A percentile compares a stretch with the other conserved stretches of the same genome.
phyloP scores from a whole-genome alignment of 2,329 filamentous ascomycete genomes.

The Diplocarpon rosae region DNA sequence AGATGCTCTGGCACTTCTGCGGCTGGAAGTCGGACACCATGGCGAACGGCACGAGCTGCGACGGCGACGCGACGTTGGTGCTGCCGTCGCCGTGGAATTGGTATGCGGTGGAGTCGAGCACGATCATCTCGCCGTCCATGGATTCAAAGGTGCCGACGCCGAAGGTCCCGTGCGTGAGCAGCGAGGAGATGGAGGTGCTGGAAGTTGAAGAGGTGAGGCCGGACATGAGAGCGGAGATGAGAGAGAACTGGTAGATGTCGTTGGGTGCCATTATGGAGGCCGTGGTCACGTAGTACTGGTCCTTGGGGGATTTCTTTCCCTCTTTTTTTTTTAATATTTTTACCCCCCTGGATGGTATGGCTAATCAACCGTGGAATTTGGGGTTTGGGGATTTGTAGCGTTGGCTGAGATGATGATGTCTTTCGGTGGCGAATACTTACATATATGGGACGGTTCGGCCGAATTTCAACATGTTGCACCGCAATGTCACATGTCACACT shows the following conservation, averaged over 20 bases:
- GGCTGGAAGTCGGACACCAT: conserved; percentile 26
- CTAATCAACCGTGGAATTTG: no score
- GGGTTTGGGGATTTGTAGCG: no score
- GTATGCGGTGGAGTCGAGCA: conserved; percentile 32
- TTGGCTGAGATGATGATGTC: no score
- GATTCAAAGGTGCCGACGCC: conserved; percentile 36
- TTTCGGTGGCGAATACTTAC: no score
- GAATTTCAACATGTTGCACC: no score
- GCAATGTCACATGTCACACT: no score
- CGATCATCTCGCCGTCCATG: conserved; percentile 35
- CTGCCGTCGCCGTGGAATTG: conserved; percentile 31
- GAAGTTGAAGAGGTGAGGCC: conserved; percentile 31
- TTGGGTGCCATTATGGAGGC: not conserved
- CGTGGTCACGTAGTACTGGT: not conserved
- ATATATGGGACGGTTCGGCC: no score
- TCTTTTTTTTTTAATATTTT: no score
- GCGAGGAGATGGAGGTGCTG: conserved; percentile 35
- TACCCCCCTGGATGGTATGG: no score
- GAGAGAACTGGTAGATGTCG: conserved; percentile 32
- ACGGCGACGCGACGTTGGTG: conserved; percentile 25
- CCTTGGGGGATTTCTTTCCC: not conserved
- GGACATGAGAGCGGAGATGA: conserved; percentile 34
- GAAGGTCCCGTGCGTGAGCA: conserved; percentile 36
- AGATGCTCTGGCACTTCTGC: conserved; percentile 16
- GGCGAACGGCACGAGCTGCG: conserved; percentile 31